Conservation (phyloP, 2,329 filamentous ascomycete species). For the Aspergillus alliaceus region DNA sequence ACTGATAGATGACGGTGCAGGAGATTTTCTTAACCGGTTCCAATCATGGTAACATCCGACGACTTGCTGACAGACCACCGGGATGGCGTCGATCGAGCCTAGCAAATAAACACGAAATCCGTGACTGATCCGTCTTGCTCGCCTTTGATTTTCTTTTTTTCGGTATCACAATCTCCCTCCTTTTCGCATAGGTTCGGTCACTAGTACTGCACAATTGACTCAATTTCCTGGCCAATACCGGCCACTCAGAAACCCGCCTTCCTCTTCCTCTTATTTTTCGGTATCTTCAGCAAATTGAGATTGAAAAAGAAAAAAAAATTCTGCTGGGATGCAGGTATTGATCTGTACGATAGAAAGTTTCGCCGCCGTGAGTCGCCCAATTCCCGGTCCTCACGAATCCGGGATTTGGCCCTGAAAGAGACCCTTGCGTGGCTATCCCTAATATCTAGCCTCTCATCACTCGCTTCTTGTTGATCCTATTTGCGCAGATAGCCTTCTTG, state of each 20-base stretch:
- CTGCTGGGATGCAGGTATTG: slow-evolving; percentile 11
- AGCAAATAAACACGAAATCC: neutral
- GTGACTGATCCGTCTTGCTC: neutral
- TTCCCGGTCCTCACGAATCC: slow-evolving; percentile 13
- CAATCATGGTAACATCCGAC: slow-evolving; percentile 8
- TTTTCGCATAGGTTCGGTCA: neutral
- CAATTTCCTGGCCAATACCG: neutral
- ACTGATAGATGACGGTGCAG: slow-evolving; percentile 9
- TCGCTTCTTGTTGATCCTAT: slow-evolving; percentile 11
- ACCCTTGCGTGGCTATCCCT: slow-evolving; percentile 21
- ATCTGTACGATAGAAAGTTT: neutral
- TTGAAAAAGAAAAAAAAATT: too few relatives aligned
- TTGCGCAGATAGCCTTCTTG: slow-evolving; percentile 4
- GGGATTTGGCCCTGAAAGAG: slow-evolving; percentile 8
- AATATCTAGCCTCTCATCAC: slow-evolving; percentile 8
- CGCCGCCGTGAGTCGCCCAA: neutral
- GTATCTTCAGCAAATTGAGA: neutral
- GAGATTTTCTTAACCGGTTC: slow-evolving; percentile 6
- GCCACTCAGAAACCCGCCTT: neutral
- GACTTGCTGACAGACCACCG: slow-evolving; percentile 14
- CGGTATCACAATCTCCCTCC: slow-evolving; percentile 12
- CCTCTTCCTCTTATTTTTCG: neutral
- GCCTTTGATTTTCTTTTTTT: slow-evolving; percentile 2
- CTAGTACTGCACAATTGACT: neutral
- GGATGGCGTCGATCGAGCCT: slow-evolving; percentile 3